Evolutionary conservation across 192 early-diverging fungal genomes (phyloP), one percentile per base, ranked within the genome.

Genomic region (Backusella circina): DNA sequence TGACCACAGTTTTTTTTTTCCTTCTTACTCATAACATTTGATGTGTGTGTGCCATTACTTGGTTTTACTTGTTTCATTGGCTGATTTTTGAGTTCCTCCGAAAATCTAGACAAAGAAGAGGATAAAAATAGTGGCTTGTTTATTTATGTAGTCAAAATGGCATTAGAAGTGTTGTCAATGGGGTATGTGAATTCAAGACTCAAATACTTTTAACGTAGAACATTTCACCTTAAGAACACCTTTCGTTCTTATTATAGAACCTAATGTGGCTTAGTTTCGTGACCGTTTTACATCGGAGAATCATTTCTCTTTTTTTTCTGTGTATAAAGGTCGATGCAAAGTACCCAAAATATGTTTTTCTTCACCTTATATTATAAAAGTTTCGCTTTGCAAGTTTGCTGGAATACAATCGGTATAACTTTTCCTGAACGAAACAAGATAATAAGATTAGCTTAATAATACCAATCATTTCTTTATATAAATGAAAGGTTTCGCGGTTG

Each of bases 381-480:
- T 61, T 61, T 61, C 54, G 54, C 54, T 61, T 61, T 61, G 54
- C 54, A 61, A 61, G 54, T 61, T 61, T 61, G 54, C 54, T 61
- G 54, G 2, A 26, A 23, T 4, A 26, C 8, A 28, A 28, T 61
- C 54, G 54, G 54, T 61, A 28, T 26, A 61, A 28, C 54, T 61
- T 61, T 61, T 61, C 54, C 54, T 61, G 54, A 61, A 61, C 54
- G 54, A 61, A 61, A 61, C 54, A 61, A 61, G 54, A 61, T 10
- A 8, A 61, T 26, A 61, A 61, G 54, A 23, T 61, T 61, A 28
- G 54, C 54, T 61, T 61, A 13, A 61, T 61, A 61, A 61, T 61
- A 61, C 54, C 54, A 61, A 61, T 61, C 54, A 61, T 61, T 61
- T 61, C 54, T 61, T 61, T 61, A n/a, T n/a, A 61, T 61, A 61